Evolutionary conservation across 768 basidiomycete genomes (phyloP).

Genomic region (Lentinula detonsa): DNA sequence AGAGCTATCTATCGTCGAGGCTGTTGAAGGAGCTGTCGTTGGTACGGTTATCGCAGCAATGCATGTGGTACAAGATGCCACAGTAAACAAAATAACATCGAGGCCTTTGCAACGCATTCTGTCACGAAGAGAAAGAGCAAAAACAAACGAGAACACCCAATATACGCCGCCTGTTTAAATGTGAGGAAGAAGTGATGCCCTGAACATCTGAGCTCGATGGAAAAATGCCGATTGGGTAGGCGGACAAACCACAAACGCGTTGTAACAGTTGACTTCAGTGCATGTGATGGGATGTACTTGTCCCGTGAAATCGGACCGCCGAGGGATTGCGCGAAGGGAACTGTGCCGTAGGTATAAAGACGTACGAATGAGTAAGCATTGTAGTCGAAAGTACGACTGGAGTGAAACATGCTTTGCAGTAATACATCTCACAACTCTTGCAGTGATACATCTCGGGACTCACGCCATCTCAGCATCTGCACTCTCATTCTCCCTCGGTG

Average conservation of each 20-base stretch:
- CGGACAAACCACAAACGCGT: neutral
- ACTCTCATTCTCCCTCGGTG: conserved; percentile 58
- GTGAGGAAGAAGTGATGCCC: neutral
- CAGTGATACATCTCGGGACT: neutral
- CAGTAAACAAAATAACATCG: neutral
- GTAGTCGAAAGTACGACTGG: no score
- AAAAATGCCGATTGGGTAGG: conserved; percentile 1
- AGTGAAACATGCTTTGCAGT: no score
- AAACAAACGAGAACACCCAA: neutral
- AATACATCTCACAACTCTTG: no score
- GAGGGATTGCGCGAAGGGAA: neutral
- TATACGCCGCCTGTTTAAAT: neutral
- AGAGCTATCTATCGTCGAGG: conserved; percentile 21
- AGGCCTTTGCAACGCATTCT: neutral
- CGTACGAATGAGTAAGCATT: no score
- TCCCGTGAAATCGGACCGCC: neutral
- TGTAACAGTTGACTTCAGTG: neutral
- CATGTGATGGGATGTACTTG: neutral
- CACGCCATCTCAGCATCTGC: conserved; percentile 60
- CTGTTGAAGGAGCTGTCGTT: conserved; percentile 17
- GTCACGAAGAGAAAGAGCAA: neutral
- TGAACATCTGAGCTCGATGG: conserved; percentile 1
- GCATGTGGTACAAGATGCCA: neutral
- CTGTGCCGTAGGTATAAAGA: neutral
- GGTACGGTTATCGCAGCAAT: conserved; percentile 13